Conservation (phyloP, 2,329 filamentous ascomycete genomes). For the Lasiodiplodia citricola region DNA sequence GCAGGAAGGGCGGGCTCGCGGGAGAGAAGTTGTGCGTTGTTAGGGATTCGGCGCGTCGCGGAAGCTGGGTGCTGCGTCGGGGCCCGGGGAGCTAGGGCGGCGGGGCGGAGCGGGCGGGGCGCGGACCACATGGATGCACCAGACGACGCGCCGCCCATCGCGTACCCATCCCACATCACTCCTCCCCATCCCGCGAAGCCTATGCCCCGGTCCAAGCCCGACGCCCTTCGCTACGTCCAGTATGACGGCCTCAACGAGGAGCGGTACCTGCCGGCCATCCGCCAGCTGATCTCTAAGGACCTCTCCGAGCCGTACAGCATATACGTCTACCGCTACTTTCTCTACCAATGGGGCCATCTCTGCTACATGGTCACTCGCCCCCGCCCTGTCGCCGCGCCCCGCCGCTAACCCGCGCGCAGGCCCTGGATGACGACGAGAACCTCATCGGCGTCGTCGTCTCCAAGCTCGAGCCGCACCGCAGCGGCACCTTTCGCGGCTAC, state of each 20-base stretch:
- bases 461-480: slow-evolving; percentile 89
- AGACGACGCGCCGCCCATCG: not conserved
- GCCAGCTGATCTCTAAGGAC: slow-evolving; percentile 92
- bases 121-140: no score
- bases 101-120: not conserved
- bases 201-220: slow-evolving; percentile 10
- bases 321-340: slow-evolving; percentile 97
- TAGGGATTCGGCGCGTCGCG: not conserved
- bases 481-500: slow-evolving; percentile 87
- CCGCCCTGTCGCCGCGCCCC: slow-evolving; percentile 9
- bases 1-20: not conserved
- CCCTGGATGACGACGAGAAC: slow-evolving; percentile 49
- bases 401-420: slow-evolving; percentile 32
- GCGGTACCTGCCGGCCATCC: slow-evolving; percentile 80
- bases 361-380: slow-evolving; percentile 77
- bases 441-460: slow-evolving; percentile 92
- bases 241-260: slow-evolving; percentile 66
- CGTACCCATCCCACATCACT: not conserved
- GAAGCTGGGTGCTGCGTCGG: not conserved
- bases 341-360: slow-evolving; percentile 97
- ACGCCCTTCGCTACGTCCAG: slow-evolving; percentile 61
- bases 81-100: not conserved
- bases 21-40: not conserved
- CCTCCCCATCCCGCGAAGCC: not conserved
- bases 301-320: slow-evolving; percentile 98